Evolutionary conservation across 306 rosid species (phyloP).

Genomic region (Sophora flavescens): DNA sequence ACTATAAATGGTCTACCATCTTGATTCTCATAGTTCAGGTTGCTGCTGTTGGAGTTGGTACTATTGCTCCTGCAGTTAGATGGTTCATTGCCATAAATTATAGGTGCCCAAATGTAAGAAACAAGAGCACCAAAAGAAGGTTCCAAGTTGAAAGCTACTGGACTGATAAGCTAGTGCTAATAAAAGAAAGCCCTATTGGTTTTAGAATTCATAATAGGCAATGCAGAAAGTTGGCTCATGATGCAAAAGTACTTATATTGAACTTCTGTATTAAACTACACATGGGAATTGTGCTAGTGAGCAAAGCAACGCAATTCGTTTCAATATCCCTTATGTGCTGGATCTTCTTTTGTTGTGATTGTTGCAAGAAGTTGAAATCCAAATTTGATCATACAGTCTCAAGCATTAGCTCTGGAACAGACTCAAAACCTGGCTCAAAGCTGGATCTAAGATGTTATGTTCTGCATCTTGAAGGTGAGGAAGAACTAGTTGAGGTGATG

Average conservation of each 20-base stretch:
- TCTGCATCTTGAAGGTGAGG: conserved; percentile 90
- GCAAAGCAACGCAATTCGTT: conserved; percentile 62
- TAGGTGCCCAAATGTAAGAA: conserved; percentile 60
- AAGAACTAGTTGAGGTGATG: conserved; percentile 71
- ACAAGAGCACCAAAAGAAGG: conserved; percentile 34
- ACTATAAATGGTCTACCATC: conserved; percentile 78
- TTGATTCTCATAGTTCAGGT: conserved; percentile 72
- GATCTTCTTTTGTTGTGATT: conserved; percentile 48
- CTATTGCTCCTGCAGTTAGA: conserved; percentile 80
- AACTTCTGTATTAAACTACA: conserved; percentile 66
- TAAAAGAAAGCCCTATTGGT: conserved; percentile 64
- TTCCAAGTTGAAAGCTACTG: conserved; percentile 75
- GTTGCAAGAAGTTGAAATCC: conserved; percentile 49
- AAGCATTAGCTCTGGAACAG: conserved; percentile 43
- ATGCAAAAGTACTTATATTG: conserved; percentile 49
- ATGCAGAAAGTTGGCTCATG: conserved; percentile 65
- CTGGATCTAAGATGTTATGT: conserved; percentile 71
- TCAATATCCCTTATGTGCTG: conserved; percentile 57
- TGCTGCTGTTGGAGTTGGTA: conserved; percentile 73
- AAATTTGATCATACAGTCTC: conserved; percentile 37
- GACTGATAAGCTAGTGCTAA: conserved; percentile 56
- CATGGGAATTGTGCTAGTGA: conserved; percentile 60
- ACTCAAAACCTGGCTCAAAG: conserved; percentile 37
- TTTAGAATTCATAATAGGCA: conserved; percentile 51
- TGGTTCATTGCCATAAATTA: conserved; percentile 75